Evolutionary conservation across 768 basidiomycete species (phyloP).

Genomic region (Suillus ampliporus): DNA sequence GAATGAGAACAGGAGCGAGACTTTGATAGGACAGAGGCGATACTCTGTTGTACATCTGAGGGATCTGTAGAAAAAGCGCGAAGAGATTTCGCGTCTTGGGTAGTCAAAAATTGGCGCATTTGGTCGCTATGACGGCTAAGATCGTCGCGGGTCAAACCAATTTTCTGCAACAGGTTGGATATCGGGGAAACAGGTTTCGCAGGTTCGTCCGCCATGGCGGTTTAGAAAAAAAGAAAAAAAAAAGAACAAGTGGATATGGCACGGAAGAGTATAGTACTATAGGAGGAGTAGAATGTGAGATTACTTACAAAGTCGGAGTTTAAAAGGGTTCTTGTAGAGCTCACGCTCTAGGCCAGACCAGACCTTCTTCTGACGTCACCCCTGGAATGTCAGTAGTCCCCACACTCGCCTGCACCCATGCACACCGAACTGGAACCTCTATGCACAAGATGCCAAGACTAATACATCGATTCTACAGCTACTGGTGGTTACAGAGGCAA

Average conservation of each 20-base stretch:
- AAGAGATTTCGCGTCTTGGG: conserved; percentile 52
- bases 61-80: conserved; percentile 45
- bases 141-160: conserved; percentile 82
- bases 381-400: no score
- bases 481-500: no score
- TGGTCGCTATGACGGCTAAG: conserved; percentile 72
- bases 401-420: no score
- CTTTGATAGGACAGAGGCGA: conserved; percentile 43
- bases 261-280: conserved; percentile 5
- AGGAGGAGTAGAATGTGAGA: not conserved
- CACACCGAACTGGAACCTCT: no score
- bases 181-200: conserved; percentile 62
- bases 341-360: no score
- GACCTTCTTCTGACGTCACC: no score
- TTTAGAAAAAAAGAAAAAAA: conserved; percentile 5
- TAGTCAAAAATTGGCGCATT: conserved; percentile 79
- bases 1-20: conserved; percentile 51
- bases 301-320: conserved; percentile 4
- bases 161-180: conserved; percentile 68
- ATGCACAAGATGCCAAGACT: no score
- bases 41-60: conserved; percentile 42
- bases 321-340: no score
- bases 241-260: conserved; percentile 1
- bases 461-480: no score
- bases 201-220: conserved; percentile 26